Evolutionary conservation across 305 asterid genomes (phyloP).

Genomic region (Ilex paraguariensis): DNA sequence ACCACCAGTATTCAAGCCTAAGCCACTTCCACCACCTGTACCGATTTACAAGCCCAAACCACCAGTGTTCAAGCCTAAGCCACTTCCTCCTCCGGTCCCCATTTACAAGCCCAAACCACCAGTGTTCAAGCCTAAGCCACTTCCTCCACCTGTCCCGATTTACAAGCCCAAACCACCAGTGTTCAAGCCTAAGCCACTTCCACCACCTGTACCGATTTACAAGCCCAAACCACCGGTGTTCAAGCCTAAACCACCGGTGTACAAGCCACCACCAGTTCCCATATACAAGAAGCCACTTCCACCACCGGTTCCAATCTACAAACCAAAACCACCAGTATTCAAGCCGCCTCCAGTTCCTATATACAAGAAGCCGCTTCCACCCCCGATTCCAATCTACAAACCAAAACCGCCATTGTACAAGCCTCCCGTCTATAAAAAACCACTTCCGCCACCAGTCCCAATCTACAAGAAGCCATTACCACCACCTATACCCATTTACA

Average conservation of each 20-base stretch:
- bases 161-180: slow-evolving; percentile 14
- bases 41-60: slow-evolving; percentile 25
- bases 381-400: not conserved
- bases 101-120: slow-evolving; percentile 1
- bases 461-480: slow-evolving; percentile 20
- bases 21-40: slow-evolving; percentile 28
- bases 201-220: slow-evolving; percentile 13
- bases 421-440: slow-evolving; percentile 25
- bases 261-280: not conserved
- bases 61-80: not conserved
- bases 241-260: too few species aligned
- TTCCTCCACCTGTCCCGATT: slow-evolving; percentile 23
- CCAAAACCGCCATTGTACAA: slow-evolving; percentile 13
- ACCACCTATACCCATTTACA: slow-evolving; percentile 9
- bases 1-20: slow-evolving; percentile 16
- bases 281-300: slow-evolving; percentile 16
- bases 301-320: slow-evolving; percentile 21
- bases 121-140: slow-evolving; percentile 9
- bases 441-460: slow-evolving; percentile 26
- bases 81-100: slow-evolving; percentile 3
- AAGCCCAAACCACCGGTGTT: slow-evolving; percentile 27
- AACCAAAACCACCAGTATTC: slow-evolving; percentile 24
- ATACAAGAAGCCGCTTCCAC: slow-evolving; percentile 22
- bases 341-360: slow-evolving; percentile 22
- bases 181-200: slow-evolving; percentile 18